These are phyloP conservation scores for Talaromyces sp. DNA, from an alignment of 2,329 filamentous ascomycete species.

Conservation along the genomic window DNA sequence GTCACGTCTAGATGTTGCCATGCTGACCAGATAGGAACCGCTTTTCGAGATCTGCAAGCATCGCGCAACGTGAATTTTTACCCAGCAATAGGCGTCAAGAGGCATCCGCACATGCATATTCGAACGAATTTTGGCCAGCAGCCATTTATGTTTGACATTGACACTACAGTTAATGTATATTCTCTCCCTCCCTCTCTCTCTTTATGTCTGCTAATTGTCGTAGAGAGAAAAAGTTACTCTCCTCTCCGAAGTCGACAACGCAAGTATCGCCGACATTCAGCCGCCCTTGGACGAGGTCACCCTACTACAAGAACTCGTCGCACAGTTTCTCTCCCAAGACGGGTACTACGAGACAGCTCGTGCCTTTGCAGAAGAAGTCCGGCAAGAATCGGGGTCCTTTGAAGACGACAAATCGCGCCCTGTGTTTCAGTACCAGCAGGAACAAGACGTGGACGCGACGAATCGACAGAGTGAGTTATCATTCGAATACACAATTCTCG, in stretches of 20 bases:
- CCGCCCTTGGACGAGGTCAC: slow-evolving; percentile 65
- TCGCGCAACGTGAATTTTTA: slow-evolving; percentile 35
- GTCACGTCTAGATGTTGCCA: neutral
- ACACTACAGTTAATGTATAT: slow-evolving; percentile 69
- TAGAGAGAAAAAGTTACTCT: slow-evolving; percentile 58
- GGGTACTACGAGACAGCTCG: slow-evolving; percentile 90
- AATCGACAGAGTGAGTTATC: slow-evolving; percentile 81
- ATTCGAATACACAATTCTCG: too few species aligned
- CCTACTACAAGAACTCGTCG: slow-evolving; percentile 73
- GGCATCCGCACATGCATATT: slow-evolving; percentile 51
- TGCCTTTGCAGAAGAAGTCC: slow-evolving; percentile 78
- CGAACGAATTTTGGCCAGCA: slow-evolving; percentile 59
- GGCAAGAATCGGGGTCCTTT: slow-evolving; percentile 65
- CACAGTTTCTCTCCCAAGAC: slow-evolving; percentile 89
- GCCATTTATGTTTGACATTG: slow-evolving; percentile 87
- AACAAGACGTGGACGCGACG: slow-evolving; percentile 79
- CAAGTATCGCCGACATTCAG: slow-evolving; percentile 55
- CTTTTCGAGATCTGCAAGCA: slow-evolving; percentile 38
- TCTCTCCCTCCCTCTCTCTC: neutral
- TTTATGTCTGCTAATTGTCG: neutral
- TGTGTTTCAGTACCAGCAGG: slow-evolving; percentile 59
- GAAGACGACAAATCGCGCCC: slow-evolving; percentile 49
- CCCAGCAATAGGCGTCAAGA: slow-evolving; percentile 62
- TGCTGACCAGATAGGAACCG: slow-evolving; percentile 47
- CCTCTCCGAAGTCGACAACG: slow-evolving; percentile 54